Base-by-base conservation (phyloP, 306 rosid species). In the Astragalus membranaceus region DNA sequence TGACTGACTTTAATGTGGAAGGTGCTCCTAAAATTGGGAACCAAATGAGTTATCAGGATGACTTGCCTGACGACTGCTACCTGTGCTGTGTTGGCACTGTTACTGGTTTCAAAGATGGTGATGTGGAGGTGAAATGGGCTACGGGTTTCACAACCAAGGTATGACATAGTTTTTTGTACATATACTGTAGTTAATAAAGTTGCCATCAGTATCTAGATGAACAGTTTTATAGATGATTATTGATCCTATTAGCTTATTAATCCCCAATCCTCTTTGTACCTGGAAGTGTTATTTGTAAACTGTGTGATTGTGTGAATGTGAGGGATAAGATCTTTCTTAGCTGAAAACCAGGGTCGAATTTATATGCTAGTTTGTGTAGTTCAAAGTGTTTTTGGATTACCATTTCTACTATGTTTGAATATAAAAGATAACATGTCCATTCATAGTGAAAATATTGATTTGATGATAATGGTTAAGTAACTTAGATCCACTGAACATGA, bases 111-210 rank as follows among this genome's bases (percentile, higher is more conserved):
- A 64, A 10, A 69, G 87, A 85, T 71, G 97, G 95, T 30, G 64
- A 73, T 12, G 91, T 95, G 80, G 99, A 87, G 79, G 92, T 95
- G 83, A 86, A 75, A 86, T 91, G 97, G 95, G 97, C 96, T 36
- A 80, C 72, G 63, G 95, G 96, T 80, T 77, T 82, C 61, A 81
- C 83, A 75, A 75, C 91, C 84, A 83, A 80, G 96, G 99, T 95
- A 88, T 64, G 68, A 6, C 51, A 64, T 46, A 54, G 37, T 52
- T 14, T 58, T 71, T 57, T 59, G 42, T 74, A 11, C 74, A 39
- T 67, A 47, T 46, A 29, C 23, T 29, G 20, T 63, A 62, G 72
- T 61, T 72, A 49, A 60, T 11, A 14, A 33, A 68, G 33, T 44
- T 52, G 30, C 65, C 39, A 30, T 66, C 59, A 30, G 41, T 63